Conservation (phyloP, 345 rosid species). For the Psidium friedrichsthalianum region DNA sequence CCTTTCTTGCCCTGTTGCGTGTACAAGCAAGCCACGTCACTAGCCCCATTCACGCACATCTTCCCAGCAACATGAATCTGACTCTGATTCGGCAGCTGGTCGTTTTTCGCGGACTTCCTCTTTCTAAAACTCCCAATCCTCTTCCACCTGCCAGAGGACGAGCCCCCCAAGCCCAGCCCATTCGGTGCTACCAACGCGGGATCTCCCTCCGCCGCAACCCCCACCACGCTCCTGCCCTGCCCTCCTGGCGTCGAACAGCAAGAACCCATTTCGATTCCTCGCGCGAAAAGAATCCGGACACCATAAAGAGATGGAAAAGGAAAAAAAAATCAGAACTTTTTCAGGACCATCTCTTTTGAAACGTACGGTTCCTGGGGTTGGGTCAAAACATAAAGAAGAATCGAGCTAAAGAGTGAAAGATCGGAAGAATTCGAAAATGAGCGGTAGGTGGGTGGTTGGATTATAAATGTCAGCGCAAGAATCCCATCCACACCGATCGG, state of each 20-base stretch:
- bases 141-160: constrained; percentile 39
- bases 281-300: background rate
- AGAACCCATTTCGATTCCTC: constrained; percentile 46
- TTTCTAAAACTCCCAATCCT: constrained; percentile 20
- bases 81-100: background rate
- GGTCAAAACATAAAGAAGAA: background rate
- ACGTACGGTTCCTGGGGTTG: background rate
- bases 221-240: constrained; percentile 9
- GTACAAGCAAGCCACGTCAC: constrained; percentile 54
- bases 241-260: constrained; percentile 41
- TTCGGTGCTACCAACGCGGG: background rate
- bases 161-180: constrained; percentile 3
- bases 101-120: constrained; percentile 8
- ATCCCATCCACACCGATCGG: constrained; percentile 3
- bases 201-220: constrained; percentile 18
- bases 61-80: constrained; percentile 44
- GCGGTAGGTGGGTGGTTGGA: constrained; percentile 8
- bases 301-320: background rate
- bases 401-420: background rate
- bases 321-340: background rate
- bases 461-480: constrained; percentile 7
- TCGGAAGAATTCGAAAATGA: background rate
- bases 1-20: constrained; percentile 98
- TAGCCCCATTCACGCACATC: constrained; percentile 51
- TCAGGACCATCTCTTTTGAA: background rate